Base-by-base conservation (phyloP, 371 early-diverging fungal genomes). In the Blakeslea trispora region DNA sequence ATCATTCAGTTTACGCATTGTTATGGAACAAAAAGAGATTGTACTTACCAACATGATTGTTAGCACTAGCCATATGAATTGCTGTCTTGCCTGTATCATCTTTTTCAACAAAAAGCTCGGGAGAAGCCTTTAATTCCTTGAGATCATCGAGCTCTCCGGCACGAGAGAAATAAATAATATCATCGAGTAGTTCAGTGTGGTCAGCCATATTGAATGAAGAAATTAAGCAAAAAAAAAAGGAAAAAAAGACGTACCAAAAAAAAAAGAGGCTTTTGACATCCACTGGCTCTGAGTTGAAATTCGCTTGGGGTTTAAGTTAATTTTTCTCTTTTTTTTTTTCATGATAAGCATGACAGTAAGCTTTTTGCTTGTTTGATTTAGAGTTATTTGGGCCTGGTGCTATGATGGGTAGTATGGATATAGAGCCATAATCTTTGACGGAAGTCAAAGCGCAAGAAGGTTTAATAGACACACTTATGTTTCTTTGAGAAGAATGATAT, bases 41-140 rank as follows among this genome's bases (percentile, higher is more conserved):
- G 14, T 34, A 1, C 55, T 54, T 84, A 87, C 86, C 86, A 28
- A 81, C 17, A 61, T 93, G 90, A 40, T 89, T 89, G 68, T 93
- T 94, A 39, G 92, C 93, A 55, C 86, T 72, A 28, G 93, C 92
- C 88, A 91, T 91, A 64, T 91, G 92, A 32, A 94, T 71, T 13
- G 91, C 85, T 1, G 93, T 90, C 62, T 87, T 85, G 44, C 90
- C 90, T 41, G 68, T 63, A 15, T 83, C 83, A 44, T 84, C 81
- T 35, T 71, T 66, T 45, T 48, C 46, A 11, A 67, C 53, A 28
- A 71, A 71, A 9, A 63, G 45, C 42, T 71, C 60, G 7, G 75
- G 60, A 18, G 57, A 53, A 28, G 69, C 52, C 8, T 90, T 76
- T 0, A 79, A 53, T 19, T 72, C 64, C 59, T 79, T 72, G 31